Conservation (phyloP, 1,284 basidiomycete genomes). For the Heliocybe sulcata region DNA sequence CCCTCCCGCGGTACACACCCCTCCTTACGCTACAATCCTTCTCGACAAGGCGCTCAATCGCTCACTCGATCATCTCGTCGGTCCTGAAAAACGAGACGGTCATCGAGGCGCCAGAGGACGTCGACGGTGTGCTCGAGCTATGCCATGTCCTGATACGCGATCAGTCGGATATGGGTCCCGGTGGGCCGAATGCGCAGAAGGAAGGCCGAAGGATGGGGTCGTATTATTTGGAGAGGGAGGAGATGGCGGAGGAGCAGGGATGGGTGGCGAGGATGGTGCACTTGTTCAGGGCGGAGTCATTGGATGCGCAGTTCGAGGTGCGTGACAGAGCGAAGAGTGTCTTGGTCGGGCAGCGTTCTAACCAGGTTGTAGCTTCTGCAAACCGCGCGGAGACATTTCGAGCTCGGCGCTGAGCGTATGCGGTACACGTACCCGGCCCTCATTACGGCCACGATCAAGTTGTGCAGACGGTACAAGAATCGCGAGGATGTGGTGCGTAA, state of each 20-base stretch:
- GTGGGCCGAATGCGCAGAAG: slow-evolving; percentile 27
- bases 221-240: slow-evolving; percentile 61
- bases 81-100: slow-evolving; percentile 93
- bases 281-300: slow-evolving; percentile 78
- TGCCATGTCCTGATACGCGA: slow-evolving; percentile 89
- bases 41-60: slow-evolving; percentile 82
- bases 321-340: slow-evolving; percentile 16
- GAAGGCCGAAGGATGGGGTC: slow-evolving; percentile 51
- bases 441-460: slow-evolving; percentile 84
- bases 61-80: slow-evolving; percentile 86
- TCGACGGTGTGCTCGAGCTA: slow-evolving; percentile 84
- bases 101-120: slow-evolving; percentile 86
- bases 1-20: slow-evolving; percentile 81
- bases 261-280: slow-evolving; percentile 97
- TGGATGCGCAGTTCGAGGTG: slow-evolving; percentile 85
- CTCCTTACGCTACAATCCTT: slow-evolving; percentile 82
- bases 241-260: slow-evolving; percentile 93
- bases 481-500: slow-evolving; percentile 53
- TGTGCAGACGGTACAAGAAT: slow-evolving; percentile 83
- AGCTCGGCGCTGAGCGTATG: slow-evolving; percentile 89
- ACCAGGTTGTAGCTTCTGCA: slow-evolving; percentile 61
- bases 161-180: slow-evolving; percentile 60
- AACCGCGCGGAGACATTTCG: slow-evolving; percentile 82
- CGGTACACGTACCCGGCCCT: slow-evolving; percentile 91
- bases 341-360: slow-evolving; percentile 2